These are phyloP conservation scores for Fraxinus ornus DNA, from an alignment of 305 asterid genomes.

Conservation along the genomic window DNA sequence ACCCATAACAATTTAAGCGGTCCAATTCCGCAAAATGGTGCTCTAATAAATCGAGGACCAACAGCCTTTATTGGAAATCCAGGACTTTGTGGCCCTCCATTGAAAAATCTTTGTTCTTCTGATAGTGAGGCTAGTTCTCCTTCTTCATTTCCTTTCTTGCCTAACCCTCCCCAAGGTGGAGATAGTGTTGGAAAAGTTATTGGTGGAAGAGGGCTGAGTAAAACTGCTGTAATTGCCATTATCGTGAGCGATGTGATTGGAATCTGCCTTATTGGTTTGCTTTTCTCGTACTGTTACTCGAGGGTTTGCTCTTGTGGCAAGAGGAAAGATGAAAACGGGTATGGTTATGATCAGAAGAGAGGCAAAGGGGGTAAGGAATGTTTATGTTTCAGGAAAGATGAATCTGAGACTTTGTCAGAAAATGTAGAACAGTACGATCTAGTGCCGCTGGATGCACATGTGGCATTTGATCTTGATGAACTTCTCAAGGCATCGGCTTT, in stretches of 20 bases:
- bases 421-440: conserved; percentile 72
- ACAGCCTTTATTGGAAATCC: conserved; percentile 92
- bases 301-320: conserved; percentile 51
- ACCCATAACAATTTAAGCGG: conserved; percentile 73
- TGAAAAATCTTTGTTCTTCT: conserved; percentile 63
- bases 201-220: conserved; percentile 57
- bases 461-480: conserved; percentile 81
- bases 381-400: conserved; percentile 81
- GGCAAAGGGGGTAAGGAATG: conserved; percentile 58
- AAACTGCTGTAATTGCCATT: conserved; percentile 54
- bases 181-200: conserved; percentile 23
- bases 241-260: conserved; percentile 79
- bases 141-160: conserved; percentile 59
- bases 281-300: conserved; percentile 80
- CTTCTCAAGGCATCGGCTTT: conserved; percentile 93
- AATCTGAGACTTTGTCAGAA: conserved; percentile 81
- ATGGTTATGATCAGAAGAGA: conserved; percentile 53
- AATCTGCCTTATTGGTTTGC: conserved; percentile 73
- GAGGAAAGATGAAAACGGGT: conserved; percentile 39
- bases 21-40: conserved; percentile 89
- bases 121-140: conserved; percentile 58
- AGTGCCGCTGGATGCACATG: conserved; percentile 61
- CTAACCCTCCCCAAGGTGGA: conserved; percentile 49
- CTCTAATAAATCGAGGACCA: conserved; percentile 87
- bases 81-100: conserved; percentile 86